Evolutionary conservation across 1,284 basidiomycete species (phyloP), one percentile per base, ranked within the genome.

Genomic region (Cutaneotrichosporon arboriforme): DNA sequence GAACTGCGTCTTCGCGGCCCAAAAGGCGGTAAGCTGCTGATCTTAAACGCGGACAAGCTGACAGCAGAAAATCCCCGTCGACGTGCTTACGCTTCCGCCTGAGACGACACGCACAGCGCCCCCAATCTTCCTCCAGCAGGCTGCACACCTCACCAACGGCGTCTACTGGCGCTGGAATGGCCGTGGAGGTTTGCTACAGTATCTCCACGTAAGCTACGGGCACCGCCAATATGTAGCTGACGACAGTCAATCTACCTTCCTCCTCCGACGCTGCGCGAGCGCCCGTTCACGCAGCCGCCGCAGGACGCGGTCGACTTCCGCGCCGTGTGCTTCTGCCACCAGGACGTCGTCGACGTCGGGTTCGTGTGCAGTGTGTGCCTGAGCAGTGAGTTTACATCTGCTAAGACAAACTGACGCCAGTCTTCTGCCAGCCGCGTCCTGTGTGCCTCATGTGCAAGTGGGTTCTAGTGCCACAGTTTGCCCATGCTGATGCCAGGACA

Each of bases 1-100:
- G 96, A 98, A 98, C 72, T 88, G 91, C 53, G 97, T 98, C 49
- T 99, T 99, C 76, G 93, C 92, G 3, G 96, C 96, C 1, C 96
- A 99, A 73, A 98, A 98, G 77, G 81, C 90, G 54, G 91, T 88
- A 59, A 64, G 83, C 76, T 50, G 9, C 76, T 50, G 9, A 13
- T 12, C 10, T 10, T 1, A 17, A 7, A 33, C 2, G 14, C 14
- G 3, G 15, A 21, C 13, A n/a, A 50, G 40, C 47, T 59, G 42
- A 39, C 48, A 9, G 26, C 67, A 96, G 89, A 92, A 88, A 82
- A 87, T 97, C 14, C 87, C 88, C 1, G 92, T 99, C 62, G 94
- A 98, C 68, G 90, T 97, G 4, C 88, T 92, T 75, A 94, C 97
- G 68, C 78, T 98, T 18, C 88, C 84, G 61, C 90, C 90, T 0